Evolutionary conservation across 2,329 filamentous ascomycete genomes (phyloP).

Genomic region (Endocalyx cinctus): DNA sequence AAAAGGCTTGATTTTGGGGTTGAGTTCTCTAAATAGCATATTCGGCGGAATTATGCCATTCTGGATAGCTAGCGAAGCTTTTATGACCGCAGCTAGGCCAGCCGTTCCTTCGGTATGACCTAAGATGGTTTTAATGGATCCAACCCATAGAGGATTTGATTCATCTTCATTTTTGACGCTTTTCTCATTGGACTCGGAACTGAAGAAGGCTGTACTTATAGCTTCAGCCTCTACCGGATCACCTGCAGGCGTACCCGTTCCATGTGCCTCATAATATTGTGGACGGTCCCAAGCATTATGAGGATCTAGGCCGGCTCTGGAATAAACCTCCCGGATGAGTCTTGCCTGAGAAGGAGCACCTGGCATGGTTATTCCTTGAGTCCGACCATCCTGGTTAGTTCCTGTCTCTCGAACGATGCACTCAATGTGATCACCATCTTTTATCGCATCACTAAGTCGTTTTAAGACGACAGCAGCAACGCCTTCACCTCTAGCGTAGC

Average conservation of each 20-base stretch:
- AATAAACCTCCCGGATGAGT: constrained; percentile 28
- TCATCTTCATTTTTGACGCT: too few relatives aligned
- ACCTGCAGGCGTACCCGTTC: constrained; percentile 8
- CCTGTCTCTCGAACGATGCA: too few relatives aligned
- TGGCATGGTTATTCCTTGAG: constrained; percentile 38
- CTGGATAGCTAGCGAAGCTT: too few relatives aligned
- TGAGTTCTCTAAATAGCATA: too few relatives aligned
- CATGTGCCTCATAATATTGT: constrained; percentile 17
- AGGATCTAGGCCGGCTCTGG: constrained; percentile 22
- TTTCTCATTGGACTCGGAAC: too few relatives aligned
- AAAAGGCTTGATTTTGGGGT: too few relatives aligned
- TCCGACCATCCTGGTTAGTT: constrained; percentile 24
- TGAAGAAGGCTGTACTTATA: too few relatives aligned
- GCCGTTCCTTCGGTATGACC: too few relatives aligned
- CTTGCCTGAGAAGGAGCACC: constrained; percentile 25
- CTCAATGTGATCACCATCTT: constrained; percentile 25
- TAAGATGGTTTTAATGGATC: too few relatives aligned
- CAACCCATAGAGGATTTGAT: too few relatives aligned
- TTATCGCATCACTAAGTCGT: constrained; percentile 19
- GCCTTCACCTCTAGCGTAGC: constrained; percentile 29
- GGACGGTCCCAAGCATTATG: constrained; percentile 9
- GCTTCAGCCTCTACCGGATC: constrained; percentile 8
- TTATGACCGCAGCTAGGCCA: too few relatives aligned
- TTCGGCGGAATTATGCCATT: too few relatives aligned
- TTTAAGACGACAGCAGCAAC: constrained; percentile 25